phyloP scores from a whole-genome alignment of 1,139 yeast species.

The Ogataea hybrid region DNA sequence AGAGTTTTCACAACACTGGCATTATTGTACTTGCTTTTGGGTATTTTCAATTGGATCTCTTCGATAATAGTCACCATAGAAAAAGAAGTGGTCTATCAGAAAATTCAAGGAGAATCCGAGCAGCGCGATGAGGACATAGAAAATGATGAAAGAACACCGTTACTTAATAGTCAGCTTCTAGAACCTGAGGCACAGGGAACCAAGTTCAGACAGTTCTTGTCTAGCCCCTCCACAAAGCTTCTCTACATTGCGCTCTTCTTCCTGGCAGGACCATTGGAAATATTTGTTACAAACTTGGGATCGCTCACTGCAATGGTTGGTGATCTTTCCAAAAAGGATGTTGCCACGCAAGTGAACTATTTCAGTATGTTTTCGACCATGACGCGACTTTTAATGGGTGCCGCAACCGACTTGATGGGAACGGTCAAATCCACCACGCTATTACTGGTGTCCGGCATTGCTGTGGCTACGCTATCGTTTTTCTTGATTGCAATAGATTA shows the following conservation, averaged over 20 bases:
- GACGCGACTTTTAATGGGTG: conserved; percentile 67
- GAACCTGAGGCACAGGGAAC: conserved; percentile 45
- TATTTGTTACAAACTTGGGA: conserved; percentile 84
- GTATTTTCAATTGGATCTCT: conserved; percentile 58
- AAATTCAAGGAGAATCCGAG: conserved; percentile 17
- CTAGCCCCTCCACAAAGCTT: conserved; percentile 65
- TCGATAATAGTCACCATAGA: conserved; percentile 65
- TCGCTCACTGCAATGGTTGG: conserved; percentile 44
- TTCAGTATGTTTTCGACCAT: conserved; percentile 58
- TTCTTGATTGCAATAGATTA: conserved; percentile 20
- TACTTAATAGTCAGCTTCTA: conserved; percentile 27
- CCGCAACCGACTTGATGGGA: conserved; percentile 54
- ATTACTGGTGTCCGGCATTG: conserved; percentile 42
- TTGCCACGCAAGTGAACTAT: conserved; percentile 50
- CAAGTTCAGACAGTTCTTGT: conserved; percentile 50
- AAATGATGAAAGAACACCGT: conserved; percentile 29
- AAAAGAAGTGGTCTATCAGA: conserved; percentile 45
- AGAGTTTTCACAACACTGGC: conserved; percentile 60
- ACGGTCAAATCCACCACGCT: conserved; percentile 19
- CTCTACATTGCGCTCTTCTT: conserved; percentile 62
- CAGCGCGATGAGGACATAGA: background rate
- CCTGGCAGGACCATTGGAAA: conserved; percentile 82
- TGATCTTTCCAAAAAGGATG: conserved; percentile 21
- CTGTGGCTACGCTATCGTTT: conserved; percentile 47
- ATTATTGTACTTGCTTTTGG: conserved; percentile 52